Percentiles rank a stretch among this genome's conserved stretches.
Conservation (phyloP, 805 yeast species). For the Saturnispora sekii region DNA sequence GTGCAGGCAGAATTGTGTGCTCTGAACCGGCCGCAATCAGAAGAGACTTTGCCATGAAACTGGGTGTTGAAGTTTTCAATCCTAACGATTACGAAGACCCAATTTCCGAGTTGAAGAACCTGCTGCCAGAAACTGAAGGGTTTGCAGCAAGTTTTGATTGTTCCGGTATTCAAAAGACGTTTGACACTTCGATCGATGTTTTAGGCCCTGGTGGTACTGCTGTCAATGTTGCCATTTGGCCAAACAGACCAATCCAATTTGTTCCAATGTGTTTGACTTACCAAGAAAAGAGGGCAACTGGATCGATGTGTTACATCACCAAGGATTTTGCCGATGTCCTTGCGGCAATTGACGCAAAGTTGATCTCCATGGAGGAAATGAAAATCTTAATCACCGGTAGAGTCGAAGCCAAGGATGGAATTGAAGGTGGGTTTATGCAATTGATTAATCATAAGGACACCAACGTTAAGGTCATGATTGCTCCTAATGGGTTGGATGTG, state of each 20-base stretch:
- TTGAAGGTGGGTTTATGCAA: constrained; percentile 44
- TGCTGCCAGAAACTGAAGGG: constrained; percentile 36
- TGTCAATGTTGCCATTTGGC: constrained; percentile 63
- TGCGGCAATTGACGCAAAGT: constrained; percentile 37
- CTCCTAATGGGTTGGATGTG: constrained; percentile 31
- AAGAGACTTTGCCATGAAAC: constrained; percentile 44
- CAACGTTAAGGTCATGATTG: constrained; percentile 44
- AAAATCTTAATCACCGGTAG: constrained; percentile 44
- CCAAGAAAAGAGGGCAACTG: constrained; percentile 46
- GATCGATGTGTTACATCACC: constrained; percentile 52
- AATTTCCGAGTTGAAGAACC: constrained; percentile 28
- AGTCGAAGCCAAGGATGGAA: constrained; percentile 39
- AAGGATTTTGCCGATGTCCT: constrained; percentile 50
- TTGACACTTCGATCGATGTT: constrained; percentile 40
- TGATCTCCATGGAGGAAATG: constrained; percentile 35
- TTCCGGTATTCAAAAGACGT: constrained; percentile 46
- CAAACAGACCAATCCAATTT: constrained; percentile 37
- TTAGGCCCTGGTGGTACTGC: constrained; percentile 45
- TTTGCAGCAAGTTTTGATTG: constrained; percentile 44
- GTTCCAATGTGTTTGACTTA: constrained; percentile 48
- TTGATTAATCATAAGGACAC: constrained; percentile 42
- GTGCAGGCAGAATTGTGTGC: constrained; percentile 42
- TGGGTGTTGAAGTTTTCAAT: constrained; percentile 42
- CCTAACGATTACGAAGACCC: constrained; percentile 35
- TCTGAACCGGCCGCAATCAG: constrained; percentile 54